phyloP scores from a whole-genome alignment of 768 basidiomycete genomes.

The Multifurca ochricompacta region DNA sequence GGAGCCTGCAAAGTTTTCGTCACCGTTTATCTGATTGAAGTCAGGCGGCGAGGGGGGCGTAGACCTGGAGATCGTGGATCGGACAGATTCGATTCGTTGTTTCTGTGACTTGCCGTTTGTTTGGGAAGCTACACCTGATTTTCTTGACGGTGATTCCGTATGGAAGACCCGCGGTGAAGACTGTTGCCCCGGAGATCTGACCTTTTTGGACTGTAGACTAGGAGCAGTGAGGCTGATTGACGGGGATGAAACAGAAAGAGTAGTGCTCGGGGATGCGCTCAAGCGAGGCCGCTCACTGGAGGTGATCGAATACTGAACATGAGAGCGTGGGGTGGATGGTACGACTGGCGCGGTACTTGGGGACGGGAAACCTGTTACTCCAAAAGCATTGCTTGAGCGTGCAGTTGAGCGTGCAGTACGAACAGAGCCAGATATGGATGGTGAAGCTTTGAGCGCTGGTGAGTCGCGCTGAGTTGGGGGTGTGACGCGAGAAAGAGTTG shows the following conservation, averaged over 20 bases:
- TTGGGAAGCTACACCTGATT: slow-evolving; percentile 22
- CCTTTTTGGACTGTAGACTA: slow-evolving; percentile 11
- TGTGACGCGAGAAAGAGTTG: slow-evolving; percentile 22
- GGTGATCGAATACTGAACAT: slow-evolving; percentile 41
- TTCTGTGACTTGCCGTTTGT: slow-evolving; percentile 23
- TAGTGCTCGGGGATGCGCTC: slow-evolving; percentile 20
- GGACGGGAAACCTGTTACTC: slow-evolving; percentile 16
- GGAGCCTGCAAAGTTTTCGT: slow-evolving; percentile 22
- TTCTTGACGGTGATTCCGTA: slow-evolving; percentile 18
- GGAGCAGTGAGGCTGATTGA: slow-evolving; percentile 14
- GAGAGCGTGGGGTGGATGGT: slow-evolving; percentile 31
- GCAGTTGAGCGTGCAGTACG: slow-evolving; percentile 24
- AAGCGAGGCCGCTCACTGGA: slow-evolving; percentile 26
- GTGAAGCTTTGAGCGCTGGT: slow-evolving; percentile 20
- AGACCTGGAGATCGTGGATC: slow-evolving; percentile 9
- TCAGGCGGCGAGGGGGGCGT: slow-evolving; percentile 11
- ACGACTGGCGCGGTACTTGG: slow-evolving; percentile 9
- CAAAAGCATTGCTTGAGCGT: slow-evolving; percentile 23
- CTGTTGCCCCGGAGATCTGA: slow-evolving; percentile 12
- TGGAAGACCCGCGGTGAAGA: slow-evolving; percentile 21
- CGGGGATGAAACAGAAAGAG: slow-evolving; percentile 20
- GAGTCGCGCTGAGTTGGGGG: slow-evolving; percentile 11
- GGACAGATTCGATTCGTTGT: slow-evolving; percentile 19
- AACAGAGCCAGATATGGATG: slow-evolving; percentile 25
- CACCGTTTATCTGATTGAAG: slow-evolving; percentile 25